These are phyloP conservation scores for Rhexocercosporidium sp. DNA, from an alignment of 2,329 filamentous ascomycete species.

Conservation along the genomic window DNA sequence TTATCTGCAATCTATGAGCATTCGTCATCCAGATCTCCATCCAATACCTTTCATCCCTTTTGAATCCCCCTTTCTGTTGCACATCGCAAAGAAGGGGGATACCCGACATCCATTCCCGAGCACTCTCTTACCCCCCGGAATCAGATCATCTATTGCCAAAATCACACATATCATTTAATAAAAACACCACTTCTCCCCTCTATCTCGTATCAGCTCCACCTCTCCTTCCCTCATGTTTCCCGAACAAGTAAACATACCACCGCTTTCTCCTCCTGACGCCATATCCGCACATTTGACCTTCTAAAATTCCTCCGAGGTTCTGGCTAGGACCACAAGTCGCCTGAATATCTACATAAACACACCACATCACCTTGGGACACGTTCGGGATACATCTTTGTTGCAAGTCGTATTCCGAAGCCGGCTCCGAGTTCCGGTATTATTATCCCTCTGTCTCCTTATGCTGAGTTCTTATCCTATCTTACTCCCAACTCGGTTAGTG, in stretches of 20 bases:
- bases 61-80: conserved; percentile 16
- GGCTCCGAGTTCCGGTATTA: not conserved
- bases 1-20: no score
- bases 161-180: not conserved
- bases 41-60: not conserved
- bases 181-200: not conserved
- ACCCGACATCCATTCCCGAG: conserved; percentile 14
- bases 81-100: conserved; percentile 21
- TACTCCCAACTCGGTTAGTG: no score
- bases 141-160: not conserved
- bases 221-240: not conserved
- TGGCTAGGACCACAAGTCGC: no score
- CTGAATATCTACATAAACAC: not conserved
- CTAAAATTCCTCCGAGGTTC: not conserved
- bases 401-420: not conserved
- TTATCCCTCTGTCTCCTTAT: not conserved
- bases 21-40: not conserved
- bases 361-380: not conserved
- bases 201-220: not conserved
- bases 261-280: no score
- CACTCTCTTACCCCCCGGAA: not conserved
- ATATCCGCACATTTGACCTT: not conserved
- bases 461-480: no score
- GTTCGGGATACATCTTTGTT: not conserved
- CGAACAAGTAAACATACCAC: not conserved